These are phyloP conservation scores for Fusarium vanettenii DNA, from an alignment of 2,329 filamentous ascomycete genomes.

Conservation along the genomic window DNA sequence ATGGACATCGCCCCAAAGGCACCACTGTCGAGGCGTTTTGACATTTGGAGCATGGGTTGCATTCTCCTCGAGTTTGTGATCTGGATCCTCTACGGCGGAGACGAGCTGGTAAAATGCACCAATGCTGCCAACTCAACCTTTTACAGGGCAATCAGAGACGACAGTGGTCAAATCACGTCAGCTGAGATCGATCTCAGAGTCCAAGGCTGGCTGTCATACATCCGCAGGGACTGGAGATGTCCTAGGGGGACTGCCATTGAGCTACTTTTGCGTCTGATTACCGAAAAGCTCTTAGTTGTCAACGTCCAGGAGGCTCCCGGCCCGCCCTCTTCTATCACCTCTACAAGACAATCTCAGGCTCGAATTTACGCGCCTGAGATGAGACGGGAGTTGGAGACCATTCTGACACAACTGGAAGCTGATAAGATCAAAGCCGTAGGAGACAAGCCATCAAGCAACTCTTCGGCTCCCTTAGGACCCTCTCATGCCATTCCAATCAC, in stretches of 20 bases:
- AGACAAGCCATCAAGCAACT: not conserved
- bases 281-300: not conserved
- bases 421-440: not conserved
- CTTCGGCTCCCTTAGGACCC: not conserved
- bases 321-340: not conserved
- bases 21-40: not conserved
- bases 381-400: not conserved
- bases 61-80: not conserved
- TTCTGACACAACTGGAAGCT: not conserved
- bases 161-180: not conserved
- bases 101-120: not conserved
- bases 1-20: not conserved
- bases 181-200: not conserved
- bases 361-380: not conserved
- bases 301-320: not conserved
- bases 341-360: not conserved
- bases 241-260: not conserved
- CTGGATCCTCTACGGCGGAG: not conserved
- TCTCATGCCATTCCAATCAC: not conserved
- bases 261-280: not conserved
- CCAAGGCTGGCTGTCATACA: not conserved
- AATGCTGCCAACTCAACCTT: not conserved
- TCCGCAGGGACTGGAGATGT: not conserved
- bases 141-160: not conserved
- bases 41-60: not conserved